A percentile compares a stretch with the other conserved stretches of the same genome.
phyloP scores from a whole-genome alignment of 768 basidiomycete species.

The Termitomyces bulborhizus region DNA sequence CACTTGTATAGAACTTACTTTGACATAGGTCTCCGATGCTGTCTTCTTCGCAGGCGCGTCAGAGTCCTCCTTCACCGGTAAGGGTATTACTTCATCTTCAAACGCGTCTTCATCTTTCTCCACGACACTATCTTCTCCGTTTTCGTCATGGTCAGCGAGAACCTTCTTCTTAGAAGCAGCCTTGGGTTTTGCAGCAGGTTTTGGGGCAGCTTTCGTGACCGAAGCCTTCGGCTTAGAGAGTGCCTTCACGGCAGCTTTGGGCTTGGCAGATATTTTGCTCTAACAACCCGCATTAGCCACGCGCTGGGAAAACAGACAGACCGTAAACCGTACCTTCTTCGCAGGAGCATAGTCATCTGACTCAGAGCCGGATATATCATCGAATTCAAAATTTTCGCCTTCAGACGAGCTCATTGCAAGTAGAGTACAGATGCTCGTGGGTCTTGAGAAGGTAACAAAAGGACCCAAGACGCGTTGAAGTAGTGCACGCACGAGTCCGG shows the following conservation, averaged over 20 bases:
- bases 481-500: neutral
- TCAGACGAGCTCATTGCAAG: conserved; percentile 67
- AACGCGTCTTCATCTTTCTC: conserved; percentile 37
- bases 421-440: neutral
- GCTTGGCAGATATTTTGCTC: conserved; percentile 29
- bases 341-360: conserved; percentile 64
- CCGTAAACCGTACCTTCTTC: conserved; percentile 39
- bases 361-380: conserved; percentile 53
- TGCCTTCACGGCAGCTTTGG: conserved; percentile 34
- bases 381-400: conserved; percentile 60
- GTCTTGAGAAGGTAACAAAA: conserved; percentile 2
- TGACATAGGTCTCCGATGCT: conserved; percentile 86
- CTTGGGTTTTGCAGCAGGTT: conserved; percentile 39
- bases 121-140: conserved; percentile 43
- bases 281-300: conserved; percentile 2
- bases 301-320: conserved; percentile 2
- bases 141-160: conserved; percentile 59
- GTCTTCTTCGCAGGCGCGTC: conserved; percentile 59
- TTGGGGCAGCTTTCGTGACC: conserved; percentile 24
- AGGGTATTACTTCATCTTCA: conserved; percentile 27
- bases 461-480: conserved; percentile 2
- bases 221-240: conserved; percentile 36
- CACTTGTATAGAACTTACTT: conserved; percentile 41
- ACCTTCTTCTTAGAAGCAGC: conserved; percentile 66
- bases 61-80: conserved; percentile 15